Base-by-base conservation (phyloP, 225 moss, liverwort and hornwort species). In the Pleurozium schreberi region DNA sequence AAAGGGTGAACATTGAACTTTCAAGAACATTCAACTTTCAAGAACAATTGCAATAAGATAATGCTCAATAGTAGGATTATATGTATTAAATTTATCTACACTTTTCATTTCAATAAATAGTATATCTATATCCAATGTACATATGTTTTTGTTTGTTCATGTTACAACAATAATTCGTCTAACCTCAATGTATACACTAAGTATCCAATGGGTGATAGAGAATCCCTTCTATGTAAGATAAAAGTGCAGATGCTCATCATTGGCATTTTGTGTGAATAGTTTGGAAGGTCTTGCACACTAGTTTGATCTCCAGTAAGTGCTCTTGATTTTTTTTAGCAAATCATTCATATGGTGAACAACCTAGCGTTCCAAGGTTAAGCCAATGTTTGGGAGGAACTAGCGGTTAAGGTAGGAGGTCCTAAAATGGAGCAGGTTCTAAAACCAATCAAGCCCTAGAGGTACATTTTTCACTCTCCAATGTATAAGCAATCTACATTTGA, bases 311-410 rank as follows among this genome's bases (percentile, higher is more conserved):
- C 3, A 20, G 5, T 34, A 34, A 34, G 1, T 20, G 3, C 18
- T 73, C 5, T 27, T 27, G 9, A 1, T 69, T 42, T 47, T 18
- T 9, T 5, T 3, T 18, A 49, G 7, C 19, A 31, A 75, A 12
- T 18, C 2, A 33, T 49, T 33, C 27, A 20, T 20, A 21, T 0
- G 1, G 4, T 49, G 20, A 33, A 50, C 4, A 20, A 12, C 50
- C 20, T 7, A 0, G 0, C 5, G 0, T 33, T 49, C 20, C 2
- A 49, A 4, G 7, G 17, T 31, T 27, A 9, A n/a, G n/a, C n/a
- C n/a, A n/a, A n/a, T n/a, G n/a, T n/a, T n/a, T n/a, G n/a, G n/a
- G n/a, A n/a, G n/a, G n/a, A n/a, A n/a, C n/a, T n/a, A n/a, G n/a
- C n/a, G n/a, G n/a, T n/a, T n/a, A n/a, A n/a, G n/a, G n/a, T n/a